These are phyloP conservation scores for Jimgerdemannia lactiflua DNA, from an alignment of 192 early-diverging fungal genomes.

Conservation along the genomic window DNA sequence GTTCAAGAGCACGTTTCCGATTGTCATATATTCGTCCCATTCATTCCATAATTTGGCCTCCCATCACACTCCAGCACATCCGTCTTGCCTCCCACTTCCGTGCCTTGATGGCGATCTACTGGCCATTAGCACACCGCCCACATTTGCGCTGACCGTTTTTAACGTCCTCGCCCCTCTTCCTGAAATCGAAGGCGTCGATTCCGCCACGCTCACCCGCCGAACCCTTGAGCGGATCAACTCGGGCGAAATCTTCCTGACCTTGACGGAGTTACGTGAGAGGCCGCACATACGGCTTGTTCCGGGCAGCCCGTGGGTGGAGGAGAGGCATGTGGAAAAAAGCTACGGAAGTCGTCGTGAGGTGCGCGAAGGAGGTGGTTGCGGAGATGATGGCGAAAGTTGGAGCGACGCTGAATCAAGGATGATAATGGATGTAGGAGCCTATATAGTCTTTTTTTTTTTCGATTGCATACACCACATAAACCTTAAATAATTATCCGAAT, in stretches of 20 bases:
- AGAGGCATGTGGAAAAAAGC: not conserved
- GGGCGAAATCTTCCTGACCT: not conserved
- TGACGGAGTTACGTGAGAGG: not conserved
- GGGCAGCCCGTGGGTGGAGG: not conserved
- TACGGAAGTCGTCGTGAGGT: not conserved
- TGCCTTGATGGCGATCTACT: not conserved
- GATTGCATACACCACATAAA: too few species aligned
- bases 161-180: not conserved
- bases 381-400: not conserved
- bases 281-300: not conserved
- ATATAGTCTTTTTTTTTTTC: too few species aligned
- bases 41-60: not conserved
- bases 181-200: not conserved
- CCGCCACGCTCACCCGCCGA: not conserved
- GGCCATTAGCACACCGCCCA: not conserved
- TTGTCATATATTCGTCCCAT: not conserved
- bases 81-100: not conserved
- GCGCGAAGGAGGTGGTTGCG: not conserved
- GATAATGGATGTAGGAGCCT: too few species aligned
- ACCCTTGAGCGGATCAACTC: not conserved
- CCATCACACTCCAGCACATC: not conserved
- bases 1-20: not conserved
- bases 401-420: too few species aligned
- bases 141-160: not conserved
- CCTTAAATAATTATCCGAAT: too few species aligned